These are phyloP conservation scores for Kwoniella botswanensis DNA, from an alignment of 768 basidiomycete species.

Conservation along the genomic window DNA sequence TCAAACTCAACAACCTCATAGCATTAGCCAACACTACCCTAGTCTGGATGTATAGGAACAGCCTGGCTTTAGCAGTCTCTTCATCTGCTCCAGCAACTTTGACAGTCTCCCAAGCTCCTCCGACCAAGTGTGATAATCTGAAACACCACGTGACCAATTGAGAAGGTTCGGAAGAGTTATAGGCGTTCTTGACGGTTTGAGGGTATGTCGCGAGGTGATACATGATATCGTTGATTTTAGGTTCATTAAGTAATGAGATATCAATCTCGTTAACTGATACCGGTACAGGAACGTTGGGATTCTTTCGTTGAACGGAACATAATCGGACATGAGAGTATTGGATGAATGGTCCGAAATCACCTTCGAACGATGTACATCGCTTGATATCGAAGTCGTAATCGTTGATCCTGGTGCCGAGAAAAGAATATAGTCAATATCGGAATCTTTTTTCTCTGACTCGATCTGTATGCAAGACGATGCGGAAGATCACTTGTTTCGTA, in stretches of 20 bases:
- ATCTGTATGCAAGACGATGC: background rate
- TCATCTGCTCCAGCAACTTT: constrained; percentile 78
- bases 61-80: constrained; percentile 79
- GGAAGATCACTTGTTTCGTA: background rate
- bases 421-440: background rate
- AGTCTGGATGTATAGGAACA: constrained; percentile 88
- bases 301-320: constrained; percentile 87
- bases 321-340: constrained; percentile 96
- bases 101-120: constrained; percentile 88
- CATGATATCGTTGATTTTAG: constrained; percentile 81
- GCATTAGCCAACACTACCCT: constrained; percentile 85
- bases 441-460: background rate
- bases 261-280: constrained; percentile 65
- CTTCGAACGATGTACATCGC: constrained; percentile 92
- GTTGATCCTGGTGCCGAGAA: constrained; percentile 70
- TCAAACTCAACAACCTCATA: constrained; percentile 84
- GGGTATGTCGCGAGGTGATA: constrained; percentile 90
- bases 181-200: constrained; percentile 82
- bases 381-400: constrained; percentile 96
- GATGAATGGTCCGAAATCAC: constrained; percentile 80
- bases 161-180: constrained; percentile 84
- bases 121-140: constrained; percentile 82
- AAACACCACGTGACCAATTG: constrained; percentile 90
- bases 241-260: constrained; percentile 69
- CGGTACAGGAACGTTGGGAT: constrained; percentile 79